Percentiles rank a stretch among this genome's conserved stretches.
phyloP scores from a whole-genome alignment of 108 stramenopile species.

The Heterococcus sp. region DNA sequence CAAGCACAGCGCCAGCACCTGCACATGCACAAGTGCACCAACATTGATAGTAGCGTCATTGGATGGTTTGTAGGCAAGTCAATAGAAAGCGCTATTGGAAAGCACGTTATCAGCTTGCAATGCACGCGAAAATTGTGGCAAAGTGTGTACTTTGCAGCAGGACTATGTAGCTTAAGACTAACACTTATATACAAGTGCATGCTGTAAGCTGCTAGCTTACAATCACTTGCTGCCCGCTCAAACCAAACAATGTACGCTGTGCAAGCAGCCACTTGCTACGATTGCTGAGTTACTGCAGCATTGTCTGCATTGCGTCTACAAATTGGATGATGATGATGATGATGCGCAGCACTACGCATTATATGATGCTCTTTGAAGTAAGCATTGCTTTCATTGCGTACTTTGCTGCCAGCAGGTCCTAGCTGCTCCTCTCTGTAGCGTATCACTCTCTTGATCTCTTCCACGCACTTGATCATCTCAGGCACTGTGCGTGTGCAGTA shows the following conservation, averaged over 20 bases:
- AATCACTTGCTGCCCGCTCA: too few relatives aligned
- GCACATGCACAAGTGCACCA: not conserved
- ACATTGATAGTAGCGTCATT: not conserved
- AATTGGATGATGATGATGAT: too few relatives aligned
- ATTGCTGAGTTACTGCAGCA: too few relatives aligned
- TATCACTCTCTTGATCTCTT: constrained; percentile 89
- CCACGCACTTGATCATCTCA: constrained; percentile 97
- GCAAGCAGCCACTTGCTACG: too few relatives aligned
- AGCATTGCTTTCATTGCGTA: not conserved
- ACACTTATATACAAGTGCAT: not conserved
- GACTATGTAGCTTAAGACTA: not conserved
- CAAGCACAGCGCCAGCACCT: constrained; percentile 84
- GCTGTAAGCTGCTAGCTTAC: too few relatives aligned
- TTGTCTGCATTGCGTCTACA: too few relatives aligned
- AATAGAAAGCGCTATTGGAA: not conserved
- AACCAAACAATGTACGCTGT: too few relatives aligned
- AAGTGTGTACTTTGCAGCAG: not conserved
- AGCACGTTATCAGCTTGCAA: not conserved
- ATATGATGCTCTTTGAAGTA: too few relatives aligned
- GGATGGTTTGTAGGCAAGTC: not conserved
- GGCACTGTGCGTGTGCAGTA: constrained; percentile 99
- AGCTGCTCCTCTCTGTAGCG: constrained; percentile 76
- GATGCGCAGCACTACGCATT: too few relatives aligned
- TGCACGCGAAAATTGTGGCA: not conserved
- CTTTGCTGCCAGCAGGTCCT: constrained; percentile 53